Evolutionary conservation across 768 basidiomycete genomes (phyloP).

Genomic region (Hydnum rufescens): DNA sequence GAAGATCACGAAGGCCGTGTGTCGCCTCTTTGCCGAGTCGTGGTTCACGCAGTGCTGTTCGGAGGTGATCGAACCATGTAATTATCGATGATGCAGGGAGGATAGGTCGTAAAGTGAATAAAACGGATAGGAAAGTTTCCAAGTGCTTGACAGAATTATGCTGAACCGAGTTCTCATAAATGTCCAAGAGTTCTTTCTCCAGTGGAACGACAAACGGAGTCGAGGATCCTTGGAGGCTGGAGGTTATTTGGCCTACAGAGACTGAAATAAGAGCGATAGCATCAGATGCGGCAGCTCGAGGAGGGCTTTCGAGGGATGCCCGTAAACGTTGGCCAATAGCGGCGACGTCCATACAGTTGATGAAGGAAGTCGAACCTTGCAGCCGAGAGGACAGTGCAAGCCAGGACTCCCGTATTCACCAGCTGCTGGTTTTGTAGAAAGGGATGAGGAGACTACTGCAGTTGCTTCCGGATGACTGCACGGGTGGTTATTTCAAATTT

Average conservation of each 20-base stretch:
- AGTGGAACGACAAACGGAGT: constrained; percentile 13
- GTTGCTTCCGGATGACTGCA: no score
- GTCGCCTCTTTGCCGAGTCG: constrained; percentile 37
- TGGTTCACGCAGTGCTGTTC: constrained; percentile 59
- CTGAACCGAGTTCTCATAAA: constrained; percentile 44
- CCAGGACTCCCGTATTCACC: no score
- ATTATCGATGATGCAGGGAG: constrained; percentile 47
- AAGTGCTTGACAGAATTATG: constrained; percentile 40
- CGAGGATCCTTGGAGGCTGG: constrained; percentile 12
- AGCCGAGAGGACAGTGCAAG: no score
- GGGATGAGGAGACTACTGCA: no score
- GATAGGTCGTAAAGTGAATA: constrained; percentile 41
- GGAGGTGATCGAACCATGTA: constrained; percentile 68
- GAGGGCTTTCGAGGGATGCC: background rate
- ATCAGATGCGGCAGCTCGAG: background rate
- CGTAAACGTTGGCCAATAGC: background rate
- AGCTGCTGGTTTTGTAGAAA: no score
- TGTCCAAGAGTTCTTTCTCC: constrained; percentile 45
- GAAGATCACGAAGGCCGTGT: constrained; percentile 50
- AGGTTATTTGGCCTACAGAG: background rate
- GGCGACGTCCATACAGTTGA: constrained; percentile 1
- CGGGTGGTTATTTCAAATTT: no score
- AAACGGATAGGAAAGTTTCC: constrained; percentile 45
- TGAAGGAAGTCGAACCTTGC: no score
- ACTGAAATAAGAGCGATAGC: background rate